A percentile compares a stretch with the other conserved stretches of the same genome.
Evolutionary conservation across 495 filamentous ascomycete species (phyloP).

Genomic region (Echria macrotheca): DNA sequence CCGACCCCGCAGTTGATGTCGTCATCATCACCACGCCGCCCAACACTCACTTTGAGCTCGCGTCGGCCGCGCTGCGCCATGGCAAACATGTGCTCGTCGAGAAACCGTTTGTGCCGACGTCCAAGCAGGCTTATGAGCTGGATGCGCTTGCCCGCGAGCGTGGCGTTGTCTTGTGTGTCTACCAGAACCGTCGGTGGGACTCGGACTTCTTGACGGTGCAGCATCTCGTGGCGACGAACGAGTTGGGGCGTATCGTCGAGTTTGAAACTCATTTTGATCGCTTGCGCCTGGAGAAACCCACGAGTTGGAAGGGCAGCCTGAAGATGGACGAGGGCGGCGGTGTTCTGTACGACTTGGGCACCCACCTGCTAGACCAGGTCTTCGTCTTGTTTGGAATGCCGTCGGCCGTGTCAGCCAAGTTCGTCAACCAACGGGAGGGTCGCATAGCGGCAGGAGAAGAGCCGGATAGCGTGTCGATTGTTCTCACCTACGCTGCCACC

Average conservation of each 20-base stretch:
- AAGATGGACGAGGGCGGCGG: constrained; percentile 59
- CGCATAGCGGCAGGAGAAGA: constrained; percentile 38
- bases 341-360: constrained; percentile 75
- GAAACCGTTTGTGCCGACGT: constrained; percentile 80
- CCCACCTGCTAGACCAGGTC: constrained; percentile 78
- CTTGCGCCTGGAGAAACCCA: constrained; percentile 53
- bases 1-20: constrained; percentile 61
- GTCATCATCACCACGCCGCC: constrained; percentile 73
- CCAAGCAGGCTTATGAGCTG: constrained; percentile 65
- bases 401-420: constrained; percentile 58
- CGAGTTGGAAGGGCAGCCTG: constrained; percentile 65
- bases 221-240: constrained; percentile 49
- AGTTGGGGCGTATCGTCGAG: constrained; percentile 66
- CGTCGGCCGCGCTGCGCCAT: constrained; percentile 59
- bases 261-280: constrained; percentile 80
- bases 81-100: constrained; percentile 86
- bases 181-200: constrained; percentile 86
- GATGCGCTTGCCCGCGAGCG: constrained; percentile 57
- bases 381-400: constrained; percentile 76
- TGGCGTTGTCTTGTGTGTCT: constrained; percentile 65
- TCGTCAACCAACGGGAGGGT: constrained; percentile 59
- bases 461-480: constrained; percentile 64
- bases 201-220: constrained; percentile 76
- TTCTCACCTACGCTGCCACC: constrained; percentile 60
- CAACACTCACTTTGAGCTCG: constrained; percentile 63